phyloP scores from a whole-genome alignment of 2,329 filamentous ascomycete genomes.

The Aphanocladium album region DNA sequence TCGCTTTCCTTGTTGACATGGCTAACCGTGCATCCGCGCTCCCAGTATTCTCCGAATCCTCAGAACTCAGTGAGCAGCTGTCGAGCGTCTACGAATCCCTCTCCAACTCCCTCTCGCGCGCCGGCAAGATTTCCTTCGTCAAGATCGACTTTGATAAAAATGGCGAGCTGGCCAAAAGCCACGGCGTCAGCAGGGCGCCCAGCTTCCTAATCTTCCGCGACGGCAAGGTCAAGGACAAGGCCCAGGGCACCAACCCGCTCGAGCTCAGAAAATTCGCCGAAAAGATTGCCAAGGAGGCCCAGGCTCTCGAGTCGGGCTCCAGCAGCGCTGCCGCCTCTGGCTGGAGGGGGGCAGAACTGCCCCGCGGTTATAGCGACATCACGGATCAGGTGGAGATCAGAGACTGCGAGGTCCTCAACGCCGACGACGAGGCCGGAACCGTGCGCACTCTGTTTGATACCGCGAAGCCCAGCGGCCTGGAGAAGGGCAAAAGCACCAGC shows the following conservation, averaged over 20 bases:
- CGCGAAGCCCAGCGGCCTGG: slow-evolving; percentile 59
- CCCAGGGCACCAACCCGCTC: slow-evolving; percentile 67
- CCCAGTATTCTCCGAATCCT: slow-evolving; percentile 84
- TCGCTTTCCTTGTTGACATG: neutral
- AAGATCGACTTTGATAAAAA: slow-evolving; percentile 82
- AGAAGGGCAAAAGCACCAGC: slow-evolving; percentile 46
- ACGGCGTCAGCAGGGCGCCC: slow-evolving; percentile 71
- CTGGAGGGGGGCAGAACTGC: slow-evolving; percentile 73
- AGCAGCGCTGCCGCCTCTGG: slow-evolving; percentile 29
- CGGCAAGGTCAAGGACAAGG: slow-evolving; percentile 60
- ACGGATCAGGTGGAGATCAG: slow-evolving; percentile 75
- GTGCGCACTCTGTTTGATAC: slow-evolving; percentile 70
- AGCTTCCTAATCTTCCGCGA: slow-evolving; percentile 89
- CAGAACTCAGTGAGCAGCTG: slow-evolving; percentile 76
- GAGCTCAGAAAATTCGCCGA: slow-evolving; percentile 67
- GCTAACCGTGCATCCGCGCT: neutral
- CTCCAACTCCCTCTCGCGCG: slow-evolving; percentile 62
- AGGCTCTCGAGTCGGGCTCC: slow-evolving; percentile 41
- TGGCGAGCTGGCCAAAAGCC: slow-evolving; percentile 65
- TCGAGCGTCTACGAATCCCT: slow-evolving; percentile 78
- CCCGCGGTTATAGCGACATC: slow-evolving; percentile 78
- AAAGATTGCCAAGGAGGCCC: slow-evolving; percentile 64
- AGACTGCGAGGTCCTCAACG: slow-evolving; percentile 82
- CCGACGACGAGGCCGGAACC: slow-evolving; percentile 68
- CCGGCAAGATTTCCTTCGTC: slow-evolving; percentile 72